Base-by-base conservation (phyloP, 305 asterid species). In the Andrographis paniculata region DNA sequence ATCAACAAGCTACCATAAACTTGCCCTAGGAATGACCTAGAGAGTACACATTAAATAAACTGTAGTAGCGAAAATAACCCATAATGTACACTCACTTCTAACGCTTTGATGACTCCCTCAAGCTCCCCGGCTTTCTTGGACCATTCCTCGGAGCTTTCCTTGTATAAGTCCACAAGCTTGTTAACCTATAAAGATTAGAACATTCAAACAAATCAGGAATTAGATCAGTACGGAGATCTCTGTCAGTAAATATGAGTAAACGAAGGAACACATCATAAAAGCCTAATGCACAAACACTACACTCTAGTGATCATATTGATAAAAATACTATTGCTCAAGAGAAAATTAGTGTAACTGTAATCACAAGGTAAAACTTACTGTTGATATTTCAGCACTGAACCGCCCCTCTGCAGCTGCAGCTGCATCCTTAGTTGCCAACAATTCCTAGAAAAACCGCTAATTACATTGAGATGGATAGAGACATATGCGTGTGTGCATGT, bases 81-180 rank as follows among this genome's bases (percentile, higher is more conserved):
- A 60, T 22, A 54, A 42, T 53, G 4, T 17, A 45, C 23, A 28
- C 81, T 70, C 62, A 85, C 96, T 72, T 91, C 99, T 64, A 87
- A 68, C 44, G 99, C 99, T 77, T 80, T 91, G 65, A 91, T 77
- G 38, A 83, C 96, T 61, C 96, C 96, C 71, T 91, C 96, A 42
- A 91, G 99, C 49, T 87, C 96, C 43, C 84, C 92, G 17, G 96
- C 94, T 77, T 87, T 91, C 73, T 87, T 83, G 46, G 99, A 80
- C 96, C 96, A 91, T 56, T 87, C 95, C 55, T 79, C 93, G 0
- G 96, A 80, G 49, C 87, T 87, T 78, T 87, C 95, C 74, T 91
- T 91, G 52, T 87, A 87, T 44, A 91, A 59, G 42, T 87, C 95
- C 59, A 68, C 80, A 35, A 91, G 99, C 73, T 83, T 87, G 54